phyloP scores from a whole-genome alignment of 2,329 filamentous ascomycete species.

The Sporothrix euskadiensis region DNA sequence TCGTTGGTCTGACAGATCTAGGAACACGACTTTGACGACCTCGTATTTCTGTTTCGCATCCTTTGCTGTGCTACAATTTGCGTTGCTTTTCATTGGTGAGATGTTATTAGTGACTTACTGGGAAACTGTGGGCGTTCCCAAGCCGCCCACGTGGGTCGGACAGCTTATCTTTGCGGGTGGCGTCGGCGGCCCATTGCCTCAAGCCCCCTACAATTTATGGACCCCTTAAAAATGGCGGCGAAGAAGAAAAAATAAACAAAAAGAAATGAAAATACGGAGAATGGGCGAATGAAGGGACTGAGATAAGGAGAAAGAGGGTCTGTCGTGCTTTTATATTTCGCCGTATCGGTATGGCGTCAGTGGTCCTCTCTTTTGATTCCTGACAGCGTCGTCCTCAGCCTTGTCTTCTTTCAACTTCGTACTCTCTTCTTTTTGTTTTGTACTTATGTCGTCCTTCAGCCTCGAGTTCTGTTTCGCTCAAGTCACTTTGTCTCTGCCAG shows the following conservation, averaged over 20 bases:
- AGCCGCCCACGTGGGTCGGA: slow-evolving; percentile 18
- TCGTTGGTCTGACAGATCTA: neutral
- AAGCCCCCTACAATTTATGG: neutral
- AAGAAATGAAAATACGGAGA: neutral
- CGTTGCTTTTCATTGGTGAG: neutral
- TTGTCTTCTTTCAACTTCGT: neutral
- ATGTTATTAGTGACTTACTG: neutral
- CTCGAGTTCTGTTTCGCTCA: neutral
- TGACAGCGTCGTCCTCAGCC: neutral
- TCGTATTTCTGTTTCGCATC: neutral
- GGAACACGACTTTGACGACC: neutral
- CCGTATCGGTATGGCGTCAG: slow-evolving; percentile 14
- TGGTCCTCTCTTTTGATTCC: neutral
- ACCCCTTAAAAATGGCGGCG: slow-evolving; percentile 7
- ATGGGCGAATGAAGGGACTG: neutral
- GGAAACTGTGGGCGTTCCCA: neutral
- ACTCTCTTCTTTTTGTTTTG: neutral
- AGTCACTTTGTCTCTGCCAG: neutral
- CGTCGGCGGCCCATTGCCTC: neutral
- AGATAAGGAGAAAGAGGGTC: slow-evolving; percentile 4
- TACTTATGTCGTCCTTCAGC: neutral
- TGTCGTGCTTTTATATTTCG: neutral
- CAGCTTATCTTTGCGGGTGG: slow-evolving; percentile 18
- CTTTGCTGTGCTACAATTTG: neutral
- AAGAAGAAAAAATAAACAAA: neutral